A percentile compares a stretch with the other conserved stretches of the same genome.
Evolutionary conservation across 345 rosid genomes (phyloP).

Genomic region (Gossypium bickii): DNA sequence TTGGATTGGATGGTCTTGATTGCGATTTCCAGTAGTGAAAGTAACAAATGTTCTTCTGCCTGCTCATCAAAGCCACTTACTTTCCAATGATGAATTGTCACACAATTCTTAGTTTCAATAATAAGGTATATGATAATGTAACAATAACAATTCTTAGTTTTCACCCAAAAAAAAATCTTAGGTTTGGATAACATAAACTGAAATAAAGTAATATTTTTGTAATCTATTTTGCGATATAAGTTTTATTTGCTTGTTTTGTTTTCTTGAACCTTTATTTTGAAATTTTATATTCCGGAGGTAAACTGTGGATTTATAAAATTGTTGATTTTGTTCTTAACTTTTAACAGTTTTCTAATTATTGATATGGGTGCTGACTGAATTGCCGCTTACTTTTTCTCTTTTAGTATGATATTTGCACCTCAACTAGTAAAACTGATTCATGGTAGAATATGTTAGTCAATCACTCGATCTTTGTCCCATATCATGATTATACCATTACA

Average conservation of each 20-base stretch:
- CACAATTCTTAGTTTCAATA: background rate
- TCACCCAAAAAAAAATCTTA: background rate
- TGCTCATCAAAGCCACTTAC: background rate
- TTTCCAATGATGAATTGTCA: background rate
- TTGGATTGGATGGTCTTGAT: background rate
- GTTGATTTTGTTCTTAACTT: constrained; percentile 2
- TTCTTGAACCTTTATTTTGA: background rate
- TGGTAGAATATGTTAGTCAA: background rate
- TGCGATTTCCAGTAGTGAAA: background rate
- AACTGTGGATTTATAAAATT: background rate
- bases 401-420: background rate
- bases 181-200: background rate
- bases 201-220: background rate
- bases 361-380: background rate
- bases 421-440: constrained; percentile 2
- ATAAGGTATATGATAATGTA: background rate
- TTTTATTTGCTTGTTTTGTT: constrained; percentile 9
- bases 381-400: background rate
- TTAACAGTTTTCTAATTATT: background rate
- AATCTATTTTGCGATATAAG: background rate
- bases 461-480: background rate
- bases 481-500: background rate
- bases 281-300: background rate
- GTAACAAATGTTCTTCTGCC: background rate
- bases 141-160: background rate